Evolutionary conservation across 768 basidiomycete species (phyloP).

Genomic region (Cystobasidiopsis lactophilus): DNA sequence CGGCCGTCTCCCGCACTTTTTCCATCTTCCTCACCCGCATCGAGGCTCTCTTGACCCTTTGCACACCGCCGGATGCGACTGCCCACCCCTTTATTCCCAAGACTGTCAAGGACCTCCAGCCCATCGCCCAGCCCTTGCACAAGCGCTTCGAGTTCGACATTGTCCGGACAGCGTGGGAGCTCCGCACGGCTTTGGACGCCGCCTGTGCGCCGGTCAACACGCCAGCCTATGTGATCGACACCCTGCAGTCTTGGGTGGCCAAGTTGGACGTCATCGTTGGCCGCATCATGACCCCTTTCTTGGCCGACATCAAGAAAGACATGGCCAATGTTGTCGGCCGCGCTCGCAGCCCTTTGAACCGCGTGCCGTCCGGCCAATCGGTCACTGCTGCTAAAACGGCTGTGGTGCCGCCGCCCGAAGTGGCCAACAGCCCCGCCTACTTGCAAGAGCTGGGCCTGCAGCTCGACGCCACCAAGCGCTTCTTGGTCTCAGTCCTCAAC

Average conservation of each 20-base stretch:
- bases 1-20: slow-evolving; percentile 17
- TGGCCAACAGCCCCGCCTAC: slow-evolving; percentile 6
- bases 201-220: slow-evolving; percentile 6
- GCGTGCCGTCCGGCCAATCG: neutral
- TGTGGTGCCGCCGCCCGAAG: neutral
- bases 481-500: slow-evolving; percentile 13
- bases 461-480: slow-evolving; percentile 11
- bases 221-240: slow-evolving; percentile 16
- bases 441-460: slow-evolving; percentile 11
- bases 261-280: slow-evolving; percentile 18
- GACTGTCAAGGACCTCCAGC: slow-evolving; percentile 7
- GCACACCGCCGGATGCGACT: neutral
- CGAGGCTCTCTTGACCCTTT: slow-evolving; percentile 11
- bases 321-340: slow-evolving; percentile 3
- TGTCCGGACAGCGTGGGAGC: slow-evolving; percentile 16
- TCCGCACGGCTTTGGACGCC: slow-evolving; percentile 9
- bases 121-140: slow-evolving; percentile 10
- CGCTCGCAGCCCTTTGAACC: neutral
- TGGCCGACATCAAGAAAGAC: slow-evolving; percentile 8
- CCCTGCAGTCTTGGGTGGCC: slow-evolving; percentile 16
- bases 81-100: slow-evolving; percentile 1
- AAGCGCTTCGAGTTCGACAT: slow-evolving; percentile 18
- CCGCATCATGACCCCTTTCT: slow-evolving; percentile 16
- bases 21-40: slow-evolving; percentile 20
- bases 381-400: neutral